A percentile compares a stretch with the other conserved stretches of the same genome.
Conservation (phyloP, 2,329 filamentous ascomycete species). For the Apiospora malaysiana region DNA sequence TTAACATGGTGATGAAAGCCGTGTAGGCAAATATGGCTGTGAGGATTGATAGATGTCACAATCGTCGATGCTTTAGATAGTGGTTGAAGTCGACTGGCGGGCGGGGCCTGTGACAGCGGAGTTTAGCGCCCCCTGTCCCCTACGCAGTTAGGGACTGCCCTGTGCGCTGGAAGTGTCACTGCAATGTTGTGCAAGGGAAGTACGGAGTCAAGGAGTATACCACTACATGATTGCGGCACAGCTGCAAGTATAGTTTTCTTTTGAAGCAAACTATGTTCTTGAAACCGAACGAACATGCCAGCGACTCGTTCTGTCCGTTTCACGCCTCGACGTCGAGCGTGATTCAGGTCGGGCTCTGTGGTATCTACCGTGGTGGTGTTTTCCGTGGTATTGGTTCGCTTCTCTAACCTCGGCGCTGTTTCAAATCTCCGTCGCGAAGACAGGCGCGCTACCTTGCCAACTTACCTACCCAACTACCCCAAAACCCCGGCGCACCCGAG, state of each 20-base stretch:
- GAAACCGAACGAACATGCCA: background rate
- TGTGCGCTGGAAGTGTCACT: no score
- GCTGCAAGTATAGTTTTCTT: no score
- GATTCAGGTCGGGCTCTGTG: background rate
- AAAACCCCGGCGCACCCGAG: background rate
- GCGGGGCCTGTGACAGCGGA: no score
- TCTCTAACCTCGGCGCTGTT: conserved; percentile 6
- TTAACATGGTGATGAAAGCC: no score
- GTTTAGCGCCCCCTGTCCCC: background rate
- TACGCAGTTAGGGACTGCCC: no score
- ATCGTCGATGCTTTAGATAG: no score
- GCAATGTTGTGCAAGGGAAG: no score
- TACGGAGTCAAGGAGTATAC: no score
- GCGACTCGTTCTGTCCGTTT: background rate
- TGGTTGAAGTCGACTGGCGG: no score
- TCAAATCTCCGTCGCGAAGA: background rate
- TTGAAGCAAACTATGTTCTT: background rate
- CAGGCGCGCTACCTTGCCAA: background rate
- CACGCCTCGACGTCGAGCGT: background rate
- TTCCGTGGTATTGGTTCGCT: background rate
- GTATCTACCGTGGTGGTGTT: background rate
- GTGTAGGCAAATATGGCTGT: no score
- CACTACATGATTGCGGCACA: background rate
- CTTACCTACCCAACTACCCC: background rate
- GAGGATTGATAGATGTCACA: no score